Percentiles rank a stretch among this genome's conserved stretches.
Conservation (phyloP, 306 rosid species). For the Fagus crenata region DNA sequence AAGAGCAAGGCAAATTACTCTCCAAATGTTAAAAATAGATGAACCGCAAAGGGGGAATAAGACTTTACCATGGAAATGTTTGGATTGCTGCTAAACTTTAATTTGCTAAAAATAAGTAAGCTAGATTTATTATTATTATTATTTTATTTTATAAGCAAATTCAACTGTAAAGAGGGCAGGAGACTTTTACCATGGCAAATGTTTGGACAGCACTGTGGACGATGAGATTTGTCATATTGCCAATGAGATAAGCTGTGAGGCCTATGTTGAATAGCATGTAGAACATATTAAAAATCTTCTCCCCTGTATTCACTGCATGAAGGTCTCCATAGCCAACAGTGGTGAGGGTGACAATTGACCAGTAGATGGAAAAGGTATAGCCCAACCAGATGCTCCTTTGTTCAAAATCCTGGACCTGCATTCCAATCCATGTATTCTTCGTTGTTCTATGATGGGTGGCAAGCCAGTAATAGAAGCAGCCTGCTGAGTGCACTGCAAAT, state of each 20-base stretch:
- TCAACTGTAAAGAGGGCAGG: no score
- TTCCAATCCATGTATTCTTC: conserved; percentile 72
- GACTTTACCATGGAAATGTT: neutral
- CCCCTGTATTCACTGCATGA: conserved; percentile 68
- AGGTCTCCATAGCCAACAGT: conserved; percentile 95
- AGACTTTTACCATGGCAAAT: conserved; percentile 48
- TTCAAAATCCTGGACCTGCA: conserved; percentile 43
- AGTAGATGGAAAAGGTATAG: conserved; percentile 75
- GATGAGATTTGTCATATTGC: conserved; percentile 84
- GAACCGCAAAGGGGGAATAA: no score
- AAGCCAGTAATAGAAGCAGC: conserved; percentile 82
- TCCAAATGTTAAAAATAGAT: neutral
- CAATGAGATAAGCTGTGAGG: conserved; percentile 78
- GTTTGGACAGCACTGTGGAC: conserved; percentile 74
- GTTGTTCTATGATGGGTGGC: conserved; percentile 51
- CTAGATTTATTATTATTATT: no score
- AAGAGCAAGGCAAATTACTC: no score
- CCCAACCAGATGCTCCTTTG: conserved; percentile 51
- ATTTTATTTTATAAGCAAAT: no score
- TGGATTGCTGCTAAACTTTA: no score
- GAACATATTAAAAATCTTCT: conserved; percentile 63
- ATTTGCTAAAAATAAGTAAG: no score
- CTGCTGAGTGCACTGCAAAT: conserved; percentile 79
- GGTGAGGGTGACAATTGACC: conserved; percentile 78
- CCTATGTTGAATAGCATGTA: conserved; percentile 91